Base-by-base conservation (phyloP, 805 yeast genomes). In the Cephaloascus albidus region DNA sequence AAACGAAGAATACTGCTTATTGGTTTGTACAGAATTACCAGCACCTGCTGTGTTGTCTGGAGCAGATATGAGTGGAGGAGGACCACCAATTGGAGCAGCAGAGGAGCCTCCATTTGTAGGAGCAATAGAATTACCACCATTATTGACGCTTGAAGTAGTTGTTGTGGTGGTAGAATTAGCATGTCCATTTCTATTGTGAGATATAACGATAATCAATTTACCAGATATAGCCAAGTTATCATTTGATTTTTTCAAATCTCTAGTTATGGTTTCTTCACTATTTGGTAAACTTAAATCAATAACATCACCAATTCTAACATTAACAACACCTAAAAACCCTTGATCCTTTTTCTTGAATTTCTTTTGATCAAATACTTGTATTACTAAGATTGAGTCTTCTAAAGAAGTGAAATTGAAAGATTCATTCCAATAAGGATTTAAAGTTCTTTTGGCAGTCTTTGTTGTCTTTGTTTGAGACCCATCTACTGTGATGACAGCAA, bases 361-460 rank as follows among this genome's bases (percentile, higher is more conserved):
- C 59, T 88, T 89, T 59, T 90, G 97, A 60, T 93, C 97, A 62
- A 93, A 93, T 5, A 93, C 93, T 60, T 93, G 97, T 45, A 93
- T 78, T 12, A 90, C 95, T 38, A 93, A 68, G 35, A 89, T 85
- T 6, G 95, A 83, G 53, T 83, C 83, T 52, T 85, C 95, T 33
- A 81, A 84, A 43, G 79, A 70, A 39, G 72, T 74, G 61, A 93
- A 88, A 40, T 76, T 75, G 54, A 90, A 93, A 2, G 84, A 67
- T 61, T 93, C 96, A 62, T 93, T 89, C 99, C 99, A 93, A 63
- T 89, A 93, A 10, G 99, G 99, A 54, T 93, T 87, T 50, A 90
- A 67, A 2, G 97, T 93, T 62, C 86, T 88, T 54, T 87, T 86
- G 23, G 94, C 93, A 28, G 95, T 93, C 38, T 87, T 78, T 2